Evolutionary conservation across 352 stramenopile species (phyloP).

Genomic region (Pythium phragmitis): DNA sequence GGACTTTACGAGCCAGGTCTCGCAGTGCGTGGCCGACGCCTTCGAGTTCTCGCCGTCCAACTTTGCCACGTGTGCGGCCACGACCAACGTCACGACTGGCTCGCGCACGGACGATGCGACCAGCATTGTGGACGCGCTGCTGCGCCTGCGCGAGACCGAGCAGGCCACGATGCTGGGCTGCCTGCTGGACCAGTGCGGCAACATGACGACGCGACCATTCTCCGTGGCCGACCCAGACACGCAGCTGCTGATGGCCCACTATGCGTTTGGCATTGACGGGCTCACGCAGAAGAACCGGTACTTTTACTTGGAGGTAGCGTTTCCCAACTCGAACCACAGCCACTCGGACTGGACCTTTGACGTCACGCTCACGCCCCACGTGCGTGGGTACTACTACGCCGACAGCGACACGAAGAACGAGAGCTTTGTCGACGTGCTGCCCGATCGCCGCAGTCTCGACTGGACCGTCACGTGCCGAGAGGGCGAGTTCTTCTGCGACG

Average conservation of each 20-base stretch:
- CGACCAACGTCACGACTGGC: not conserved
- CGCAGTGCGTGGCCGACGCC: slow-evolving; percentile 43
- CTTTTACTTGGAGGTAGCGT: slow-evolving; percentile 56
- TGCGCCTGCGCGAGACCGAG: slow-evolving; percentile 34
- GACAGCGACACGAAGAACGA: slow-evolving; percentile 24
- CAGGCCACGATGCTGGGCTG: slow-evolving; percentile 38
- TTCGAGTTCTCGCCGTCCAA: slow-evolving; percentile 48
- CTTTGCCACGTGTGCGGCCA: slow-evolving; percentile 33
- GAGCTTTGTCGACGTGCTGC: slow-evolving; percentile 40
- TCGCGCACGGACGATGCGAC: not conserved
- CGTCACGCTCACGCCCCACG: slow-evolving; percentile 53
- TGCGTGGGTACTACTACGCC: slow-evolving; percentile 43
- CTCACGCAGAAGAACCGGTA: slow-evolving; percentile 56
- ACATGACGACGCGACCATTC: slow-evolving; percentile 41
- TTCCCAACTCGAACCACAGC: slow-evolving; percentile 39
- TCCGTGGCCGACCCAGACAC: slow-evolving; percentile 23
- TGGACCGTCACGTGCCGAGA: slow-evolving; percentile 37
- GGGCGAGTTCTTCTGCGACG: slow-evolving; percentile 34
- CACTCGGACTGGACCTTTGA: slow-evolving; percentile 35
- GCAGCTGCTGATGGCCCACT: slow-evolving; percentile 43
- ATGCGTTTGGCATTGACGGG: slow-evolving; percentile 54
- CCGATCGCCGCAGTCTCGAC: slow-evolving; percentile 34
- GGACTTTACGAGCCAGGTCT: slow-evolving; percentile 51
- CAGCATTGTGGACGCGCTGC: slow-evolving; percentile 33
- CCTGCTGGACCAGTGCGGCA: slow-evolving; percentile 55